These are phyloP conservation scores for Hyaloscypha finlandica DNA, from an alignment of 495 filamentous ascomycete species.

Conservation along the genomic window DNA sequence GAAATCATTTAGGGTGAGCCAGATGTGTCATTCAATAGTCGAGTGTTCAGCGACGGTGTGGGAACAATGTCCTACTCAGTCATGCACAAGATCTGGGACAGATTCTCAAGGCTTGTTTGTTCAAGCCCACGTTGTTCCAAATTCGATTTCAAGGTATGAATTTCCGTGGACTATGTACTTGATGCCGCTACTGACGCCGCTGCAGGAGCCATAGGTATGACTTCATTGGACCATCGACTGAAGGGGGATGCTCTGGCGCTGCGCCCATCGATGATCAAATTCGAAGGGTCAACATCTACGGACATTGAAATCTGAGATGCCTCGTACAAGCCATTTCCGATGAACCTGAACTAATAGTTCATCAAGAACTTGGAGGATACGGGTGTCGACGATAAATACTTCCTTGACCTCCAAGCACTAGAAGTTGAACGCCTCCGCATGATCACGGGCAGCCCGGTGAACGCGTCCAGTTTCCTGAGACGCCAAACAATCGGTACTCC, in stretches of 20 bases:
- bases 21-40: slow-evolving; percentile 44
- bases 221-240: slow-evolving; percentile 64
- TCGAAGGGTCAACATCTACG: slow-evolving; percentile 50
- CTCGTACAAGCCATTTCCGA: slow-evolving; percentile 61
- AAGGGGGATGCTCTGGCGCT: slow-evolving; percentile 55
- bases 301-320: slow-evolving; percentile 76
- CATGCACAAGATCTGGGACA: slow-evolving; percentile 52
- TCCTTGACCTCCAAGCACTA: slow-evolving; percentile 59
- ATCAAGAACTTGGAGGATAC: slow-evolving; percentile 85
- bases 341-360: slow-evolving; percentile 72
- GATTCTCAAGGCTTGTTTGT: slow-evolving; percentile 41
- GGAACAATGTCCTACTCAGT: slow-evolving; percentile 66
- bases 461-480: slow-evolving; percentile 65
- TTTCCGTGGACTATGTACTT: not conserved
- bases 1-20: slow-evolving; percentile 41
- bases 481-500: slow-evolving; percentile 53
- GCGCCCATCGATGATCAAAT: slow-evolving; percentile 79
- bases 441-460: slow-evolving; percentile 52
- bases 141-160: slow-evolving; percentile 63
- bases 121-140: slow-evolving; percentile 65
- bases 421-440: slow-evolving; percentile 58
- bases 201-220: slow-evolving; percentile 69
- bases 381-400: slow-evolving; percentile 52
- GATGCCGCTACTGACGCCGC: slow-evolving; percentile 6
- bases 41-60: slow-evolving; percentile 79